phyloP scores from a whole-genome alignment of 345 rosid genomes.

The Cardamine chenopodiifolia region DNA sequence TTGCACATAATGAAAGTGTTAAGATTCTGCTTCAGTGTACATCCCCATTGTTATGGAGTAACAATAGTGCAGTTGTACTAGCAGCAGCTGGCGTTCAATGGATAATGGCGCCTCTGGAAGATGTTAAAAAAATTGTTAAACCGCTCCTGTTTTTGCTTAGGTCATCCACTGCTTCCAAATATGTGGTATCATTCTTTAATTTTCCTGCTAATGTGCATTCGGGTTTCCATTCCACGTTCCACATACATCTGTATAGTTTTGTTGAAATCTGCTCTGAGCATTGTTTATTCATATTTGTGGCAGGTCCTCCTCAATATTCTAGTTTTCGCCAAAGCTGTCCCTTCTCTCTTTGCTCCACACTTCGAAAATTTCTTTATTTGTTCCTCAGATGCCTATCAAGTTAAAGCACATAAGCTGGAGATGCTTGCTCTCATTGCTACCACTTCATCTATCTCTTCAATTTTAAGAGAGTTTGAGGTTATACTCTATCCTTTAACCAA shows the following conservation, averaged over 20 bases:
- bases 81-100: constrained; percentile 96
- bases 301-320: constrained; percentile 92
- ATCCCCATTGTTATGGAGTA: constrained; percentile 91
- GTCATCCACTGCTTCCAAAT: constrained; percentile 85
- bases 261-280: constrained; percentile 13
- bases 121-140: constrained; percentile 75
- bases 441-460: constrained; percentile 63
- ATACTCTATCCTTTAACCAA: constrained; percentile 2
- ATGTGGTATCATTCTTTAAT: constrained; percentile 66
- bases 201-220: constrained; percentile 7
- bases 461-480: constrained; percentile 94
- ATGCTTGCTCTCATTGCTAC: constrained; percentile 80
- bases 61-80: constrained; percentile 90
- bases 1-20: constrained; percentile 67
- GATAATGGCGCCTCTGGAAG: constrained; percentile 85
- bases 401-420: constrained; percentile 86
- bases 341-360: constrained; percentile 77
- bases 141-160: constrained; percentile 87
- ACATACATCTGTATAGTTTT: constrained; percentile 4
- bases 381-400: constrained; percentile 80
- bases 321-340: constrained; percentile 80
- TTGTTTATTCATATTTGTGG: constrained; percentile 29
- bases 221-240: background rate
- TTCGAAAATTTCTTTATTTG: constrained; percentile 74
- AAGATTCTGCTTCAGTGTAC: constrained; percentile 83